Percentiles rank a stretch among this genome's conserved stretches.
These are phyloP conservation scores for Neolentinus lepideus DNA, from an alignment of 1,284 basidiomycete genomes.

Conservation along the genomic window DNA sequence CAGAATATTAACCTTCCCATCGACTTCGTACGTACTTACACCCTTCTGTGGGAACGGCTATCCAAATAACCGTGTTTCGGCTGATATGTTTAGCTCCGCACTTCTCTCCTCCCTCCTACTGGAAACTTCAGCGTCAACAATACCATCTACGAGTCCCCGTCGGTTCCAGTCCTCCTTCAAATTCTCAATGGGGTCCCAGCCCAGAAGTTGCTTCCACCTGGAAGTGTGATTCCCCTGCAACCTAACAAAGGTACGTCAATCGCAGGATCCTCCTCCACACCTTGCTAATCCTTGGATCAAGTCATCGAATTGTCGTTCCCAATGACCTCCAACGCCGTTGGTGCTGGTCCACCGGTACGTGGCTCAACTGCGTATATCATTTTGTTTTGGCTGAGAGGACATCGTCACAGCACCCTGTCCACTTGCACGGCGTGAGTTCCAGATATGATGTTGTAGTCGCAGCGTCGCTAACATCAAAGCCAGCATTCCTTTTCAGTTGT, in stretches of 20 bases:
- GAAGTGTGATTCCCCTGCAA: conserved; percentile 21
- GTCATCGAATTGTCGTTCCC: conserved; percentile 29
- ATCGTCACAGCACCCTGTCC: conserved; percentile 32
- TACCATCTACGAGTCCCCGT: conserved; percentile 17
- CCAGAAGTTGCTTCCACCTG: conserved; percentile 19
- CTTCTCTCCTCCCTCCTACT: conserved; percentile 8
- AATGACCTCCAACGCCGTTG: conserved; percentile 11
- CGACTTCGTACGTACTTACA: conserved; percentile 13
- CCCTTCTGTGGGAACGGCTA: background rate
- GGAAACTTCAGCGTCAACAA: conserved; percentile 20
- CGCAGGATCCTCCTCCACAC: background rate
- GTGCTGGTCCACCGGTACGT: conserved; percentile 20
- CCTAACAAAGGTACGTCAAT: conserved; percentile 13
- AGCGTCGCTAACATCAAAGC: background rate
- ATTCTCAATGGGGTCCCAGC: conserved; percentile 24
- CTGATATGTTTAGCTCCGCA: background rate
- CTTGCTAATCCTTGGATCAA: background rate
- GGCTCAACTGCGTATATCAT: too few relatives aligned
- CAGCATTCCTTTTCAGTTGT: conserved; percentile 24
- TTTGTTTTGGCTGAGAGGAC: too few relatives aligned
- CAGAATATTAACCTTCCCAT: conserved; percentile 19
- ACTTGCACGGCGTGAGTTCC: conserved; percentile 29
- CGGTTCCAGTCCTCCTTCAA: conserved; percentile 28
- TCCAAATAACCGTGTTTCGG: too few relatives aligned
- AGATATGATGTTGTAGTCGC: background rate